Evolutionary conservation across 75 land plant genomes (phyloP), one percentile per base, ranked within the genome.

Genomic region (Ceratopteris richardii): DNA sequence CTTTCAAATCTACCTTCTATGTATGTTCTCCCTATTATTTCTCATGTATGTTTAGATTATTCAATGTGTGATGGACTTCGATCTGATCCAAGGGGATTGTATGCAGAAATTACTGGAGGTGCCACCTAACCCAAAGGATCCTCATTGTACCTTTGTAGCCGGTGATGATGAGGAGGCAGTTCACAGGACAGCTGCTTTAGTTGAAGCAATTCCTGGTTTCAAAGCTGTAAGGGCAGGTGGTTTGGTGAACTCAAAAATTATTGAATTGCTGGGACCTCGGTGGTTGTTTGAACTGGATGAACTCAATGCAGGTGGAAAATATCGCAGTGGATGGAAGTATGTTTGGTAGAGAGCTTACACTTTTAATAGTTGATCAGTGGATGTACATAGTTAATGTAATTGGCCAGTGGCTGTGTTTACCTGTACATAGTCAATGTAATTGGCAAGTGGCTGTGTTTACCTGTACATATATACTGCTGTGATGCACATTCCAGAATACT

Each of bases 121-220:
- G 9, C 42, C 14, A 9, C 42, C 42, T 40, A 14, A 40, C 14
- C 42, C 42, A 9, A 14, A 9, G 42, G 14, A 40, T 40, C 42
- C 42, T 40, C 42, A 40, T 40, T 14, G 21, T 46, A 46, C 48
- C 1, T 4, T 46, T 4, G 48, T 46, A 3, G 4, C 12, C 17
- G 48, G 48, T 4, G 48, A 46, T 14, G 48, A 46, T 46, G 48
- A 5, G 4, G 48, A 46, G 4, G 48, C 48, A 46, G 48, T 46
- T 2, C 14, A 46, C 4, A 46, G 14, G 17, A 46, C 48, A 5
- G 17, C 17, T 46, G 48, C 48, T 7, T 17, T 46, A 5, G 48
- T 46, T 7, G 12, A 46, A 46, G 17, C 3, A 2, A 17, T 46
- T 5, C 48, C 48, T 5, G 14, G 14, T 17, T 46, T 46, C 14